A percentile compares a stretch with the other conserved stretches of the same genome.
Evolutionary conservation across 2,329 filamentous ascomycete genomes (phyloP).

Genomic region (Leptodontidium sp.): DNA sequence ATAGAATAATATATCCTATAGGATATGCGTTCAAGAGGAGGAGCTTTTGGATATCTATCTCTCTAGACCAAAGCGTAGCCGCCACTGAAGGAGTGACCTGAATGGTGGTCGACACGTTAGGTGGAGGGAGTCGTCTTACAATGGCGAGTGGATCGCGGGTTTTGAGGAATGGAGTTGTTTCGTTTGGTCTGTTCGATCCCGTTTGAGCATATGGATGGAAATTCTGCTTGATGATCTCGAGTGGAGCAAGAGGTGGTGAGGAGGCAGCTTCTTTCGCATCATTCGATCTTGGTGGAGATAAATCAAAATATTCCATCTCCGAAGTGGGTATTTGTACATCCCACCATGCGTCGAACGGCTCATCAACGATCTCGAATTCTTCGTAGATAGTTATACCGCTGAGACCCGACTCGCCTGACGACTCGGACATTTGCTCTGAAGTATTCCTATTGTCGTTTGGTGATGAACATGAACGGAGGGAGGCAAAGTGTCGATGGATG

Average conservation of each 20-base stretch:
- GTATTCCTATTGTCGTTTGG: neutral
- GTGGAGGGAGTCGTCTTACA: constrained; percentile 22
- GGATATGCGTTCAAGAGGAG: constrained; percentile 51
- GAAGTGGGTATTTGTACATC: constrained; percentile 7
- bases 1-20: constrained; percentile 50
- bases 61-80: constrained; percentile 5
- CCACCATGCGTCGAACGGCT: constrained; percentile 19
- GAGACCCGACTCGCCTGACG: neutral
- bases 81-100: neutral
- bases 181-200: neutral
- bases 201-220: neutral
- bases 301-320: constrained; percentile 15
- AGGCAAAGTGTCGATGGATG: constrained; percentile 39
- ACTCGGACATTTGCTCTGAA: neutral
- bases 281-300: neutral
- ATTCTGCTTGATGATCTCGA: constrained; percentile 26
- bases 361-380: constrained; percentile 28
- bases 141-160: constrained; percentile 31
- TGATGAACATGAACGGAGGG: constrained; percentile 1
- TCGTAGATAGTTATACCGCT: constrained; percentile 23
- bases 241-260: constrained; percentile 20
- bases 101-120: neutral
- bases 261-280: neutral
- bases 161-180: constrained; percentile 17
- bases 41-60: constrained; percentile 40